Conservation (phyloP, 148 eudicot species). For the Rhododendron mucronatum region DNA sequence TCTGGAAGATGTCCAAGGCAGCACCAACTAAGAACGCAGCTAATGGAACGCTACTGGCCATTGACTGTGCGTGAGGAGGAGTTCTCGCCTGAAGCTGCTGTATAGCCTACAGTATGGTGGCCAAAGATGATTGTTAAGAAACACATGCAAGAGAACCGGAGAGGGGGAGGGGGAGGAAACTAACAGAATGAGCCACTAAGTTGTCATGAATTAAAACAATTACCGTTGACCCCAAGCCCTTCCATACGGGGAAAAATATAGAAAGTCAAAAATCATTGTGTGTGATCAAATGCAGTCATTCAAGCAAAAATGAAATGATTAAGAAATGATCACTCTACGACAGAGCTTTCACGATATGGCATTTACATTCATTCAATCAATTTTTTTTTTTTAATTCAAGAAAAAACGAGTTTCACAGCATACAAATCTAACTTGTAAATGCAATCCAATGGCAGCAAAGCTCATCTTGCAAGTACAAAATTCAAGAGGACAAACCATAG, state of each 20-base stretch:
- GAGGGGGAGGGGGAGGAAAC: background rate
- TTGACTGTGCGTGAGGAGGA: conserved; percentile 55
- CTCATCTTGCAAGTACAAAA: background rate
- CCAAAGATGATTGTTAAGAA: background rate
- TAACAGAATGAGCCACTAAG: background rate
- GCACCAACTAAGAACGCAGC: conserved; percentile 48
- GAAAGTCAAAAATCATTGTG: background rate
- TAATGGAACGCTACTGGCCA: conserved; percentile 34
- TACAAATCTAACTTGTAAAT: background rate
- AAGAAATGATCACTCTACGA: background rate
- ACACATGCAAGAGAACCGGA: background rate
- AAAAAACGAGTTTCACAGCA: background rate
- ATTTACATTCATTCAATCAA: background rate
- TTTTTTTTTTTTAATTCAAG: background rate
- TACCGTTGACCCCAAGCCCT: background rate
- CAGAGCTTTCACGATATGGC: background rate
- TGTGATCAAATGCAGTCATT: background rate
- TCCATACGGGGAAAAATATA: background rate
- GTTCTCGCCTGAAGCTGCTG: conserved; percentile 77
- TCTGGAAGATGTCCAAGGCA: conserved; percentile 74
- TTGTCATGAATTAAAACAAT: background rate
- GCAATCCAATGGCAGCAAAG: background rate
- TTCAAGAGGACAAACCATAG: background rate
- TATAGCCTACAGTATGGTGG: conserved; percentile 53
- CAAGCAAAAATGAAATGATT: background rate